Evolutionary conservation across 441 rosid genomes (phyloP).

Genomic region (Gossypium davidsonii): DNA sequence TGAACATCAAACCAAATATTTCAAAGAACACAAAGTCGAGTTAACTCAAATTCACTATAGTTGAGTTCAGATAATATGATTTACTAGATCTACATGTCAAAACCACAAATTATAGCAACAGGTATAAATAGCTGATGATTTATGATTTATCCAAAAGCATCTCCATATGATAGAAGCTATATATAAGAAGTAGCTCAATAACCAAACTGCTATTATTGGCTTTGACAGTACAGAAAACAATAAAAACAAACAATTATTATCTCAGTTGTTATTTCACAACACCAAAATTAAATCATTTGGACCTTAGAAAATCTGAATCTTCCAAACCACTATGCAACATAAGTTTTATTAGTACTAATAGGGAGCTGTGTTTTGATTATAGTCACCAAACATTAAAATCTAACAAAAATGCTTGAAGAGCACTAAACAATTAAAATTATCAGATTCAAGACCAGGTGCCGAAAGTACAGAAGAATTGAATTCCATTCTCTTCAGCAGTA

Average conservation of each 20-base stretch:
- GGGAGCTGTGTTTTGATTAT: not conserved
- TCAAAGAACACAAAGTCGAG: too few relatives aligned
- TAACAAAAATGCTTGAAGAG: not conserved
- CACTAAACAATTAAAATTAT: not conserved
- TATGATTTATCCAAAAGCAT: conserved; percentile 1
- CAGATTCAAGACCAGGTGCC: not conserved
- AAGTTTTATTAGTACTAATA: not conserved
- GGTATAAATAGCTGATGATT: not conserved
- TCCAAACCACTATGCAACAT: not conserved
- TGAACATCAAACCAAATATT: too few relatives aligned
- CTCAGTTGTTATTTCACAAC: not conserved
- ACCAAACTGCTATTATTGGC: not conserved
- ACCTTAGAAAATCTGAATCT: conserved; percentile 1
- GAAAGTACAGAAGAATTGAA: not conserved
- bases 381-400: not conserved
- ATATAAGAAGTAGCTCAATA: not conserved
- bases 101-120: not conserved
- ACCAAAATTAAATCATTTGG: not conserved
- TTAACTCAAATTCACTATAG: not conserved
- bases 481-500: not conserved
- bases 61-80: not conserved
- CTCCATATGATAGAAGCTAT: not conserved
- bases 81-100: not conserved
- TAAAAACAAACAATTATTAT: not conserved
- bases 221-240: not conserved